Evolutionary conservation across 805 yeast species (phyloP), one percentile per base, ranked within the genome.

Genomic region (Wickerhamomyces queroliae): DNA sequence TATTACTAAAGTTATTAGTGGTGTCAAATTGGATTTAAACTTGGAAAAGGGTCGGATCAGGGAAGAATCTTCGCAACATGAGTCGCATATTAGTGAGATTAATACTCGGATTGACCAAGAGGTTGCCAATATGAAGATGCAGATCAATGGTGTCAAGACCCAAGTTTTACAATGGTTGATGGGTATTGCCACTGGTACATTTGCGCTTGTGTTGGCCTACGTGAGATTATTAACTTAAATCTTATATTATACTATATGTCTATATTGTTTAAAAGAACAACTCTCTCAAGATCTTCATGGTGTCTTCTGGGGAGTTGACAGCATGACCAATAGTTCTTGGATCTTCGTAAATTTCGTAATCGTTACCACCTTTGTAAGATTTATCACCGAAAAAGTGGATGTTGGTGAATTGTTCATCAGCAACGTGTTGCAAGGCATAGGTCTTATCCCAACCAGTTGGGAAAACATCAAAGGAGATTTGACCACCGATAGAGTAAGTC

Each of bases 371-470:
- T 70, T 80, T 66, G 74, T 84, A 84, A 50, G 96, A 76, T 77
- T 93, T 93, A 77, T 93, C 99, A 70, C 99, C 99, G 62, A 93
- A 93, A 80, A 93, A 93, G 73, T 93, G 98, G 57, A 93, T 88
- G 55, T 78, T 75, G 58, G 80, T 74, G 72, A 90, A 93, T 50
- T 83, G 80, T 67, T 91, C 96, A 44, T 72, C 66, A 57, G 69
- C 87, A 55, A 93, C 90, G 68, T 91, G 99, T 67, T 83, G 89
- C 62, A 93, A 78, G 67, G 95, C 87, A 74, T 91, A 93, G 46
- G 99, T 93, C 79, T 93, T 93, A 70, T 93, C 99, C 99, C 99
- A 93, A 61, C 99, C 99, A 48, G 96, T 87, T 72, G 99, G 99
- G 91, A 93, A 93, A 49, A 93, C 98, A 60, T 93, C 99, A 58